Evolutionary conservation across 2,329 filamentous ascomycete genomes (phyloP), one percentile per base, ranked within the genome.

Genomic region (Dactylella cylindrospora): DNA sequence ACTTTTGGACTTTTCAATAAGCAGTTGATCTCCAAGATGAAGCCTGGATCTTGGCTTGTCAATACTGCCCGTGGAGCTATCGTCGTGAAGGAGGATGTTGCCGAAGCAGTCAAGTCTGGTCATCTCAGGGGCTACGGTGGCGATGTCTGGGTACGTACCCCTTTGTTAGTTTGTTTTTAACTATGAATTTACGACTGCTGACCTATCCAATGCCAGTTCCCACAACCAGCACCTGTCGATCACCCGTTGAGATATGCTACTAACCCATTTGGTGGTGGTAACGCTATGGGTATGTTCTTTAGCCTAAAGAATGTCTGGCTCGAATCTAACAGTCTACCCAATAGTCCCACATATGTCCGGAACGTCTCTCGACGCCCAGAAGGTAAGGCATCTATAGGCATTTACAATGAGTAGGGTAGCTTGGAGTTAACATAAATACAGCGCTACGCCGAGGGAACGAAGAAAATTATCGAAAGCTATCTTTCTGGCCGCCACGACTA

Each of bases 31-130:
- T 80, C 84, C 76, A 96, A 97, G 87, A 98, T 97, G 93, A 97
- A 97, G 88, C 86, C 85, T 75, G 86, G 90, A 71, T 86, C 90
- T 32, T 97, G 93, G 88, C 86, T 98, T 73, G 79, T 98, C 79
- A 98, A 98, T 85, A 98, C 93, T 26, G 93, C 93, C 70, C 93
- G 93, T 75, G 93, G 93, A 71, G 93, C 93, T 76, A 98, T 98
- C 73, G 90, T 98, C 70, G 91, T 97, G 78, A 97, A 97, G 84
- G 91, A 97, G 78, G 93, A 97, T 70, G 93, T 98, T 54, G 93
- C 93, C 66, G 90, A 86, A 22, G 93, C 93, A 43, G 83, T 98
- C 74, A 89, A 91, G 80, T 82, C 80, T 26, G 93, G 93, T 71
- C 90, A 97, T 76, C 86, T 94, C 72, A 85, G 86, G 71, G 88